A percentile compares a stretch with the other conserved stretches of the same genome.
These are phyloP conservation scores for Malus orientalis DNA, from an alignment of 306 rosid species.

Conservation along the genomic window DNA sequence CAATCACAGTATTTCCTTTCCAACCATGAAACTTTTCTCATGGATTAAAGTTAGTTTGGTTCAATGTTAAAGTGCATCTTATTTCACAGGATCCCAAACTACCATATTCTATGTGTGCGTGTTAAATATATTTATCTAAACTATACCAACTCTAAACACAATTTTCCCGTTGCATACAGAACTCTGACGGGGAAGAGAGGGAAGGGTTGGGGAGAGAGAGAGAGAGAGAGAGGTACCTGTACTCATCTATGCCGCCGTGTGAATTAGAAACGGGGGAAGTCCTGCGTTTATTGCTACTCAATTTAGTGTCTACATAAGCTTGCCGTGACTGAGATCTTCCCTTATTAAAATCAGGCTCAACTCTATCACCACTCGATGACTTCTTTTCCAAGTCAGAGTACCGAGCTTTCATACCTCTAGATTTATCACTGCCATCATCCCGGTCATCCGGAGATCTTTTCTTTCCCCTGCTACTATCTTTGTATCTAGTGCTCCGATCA, in stretches of 20 bases:
- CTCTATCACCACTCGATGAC: constrained; percentile 50
- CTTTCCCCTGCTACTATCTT: constrained; percentile 69
- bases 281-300: constrained; percentile 52
- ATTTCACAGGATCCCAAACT: neutral
- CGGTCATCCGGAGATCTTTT: constrained; percentile 74
- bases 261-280: constrained; percentile 63
- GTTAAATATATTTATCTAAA: neutral
- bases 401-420: constrained; percentile 53
- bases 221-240: constrained; percentile 36
- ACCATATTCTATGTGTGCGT: neutral
- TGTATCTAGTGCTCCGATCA: constrained; percentile 51
- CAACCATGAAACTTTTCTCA: neutral
- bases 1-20: neutral
- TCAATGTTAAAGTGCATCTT: neutral
- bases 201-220: neutral
- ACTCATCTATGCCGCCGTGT: constrained; percentile 54
- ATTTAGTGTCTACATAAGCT: constrained; percentile 42
- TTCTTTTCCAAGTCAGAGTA: constrained; percentile 70
- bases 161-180: neutral
- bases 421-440: constrained; percentile 62
- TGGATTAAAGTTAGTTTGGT: neutral
- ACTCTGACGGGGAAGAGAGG: neutral
- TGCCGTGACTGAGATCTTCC: constrained; percentile 76
- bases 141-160: neutral
- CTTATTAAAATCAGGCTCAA: constrained; percentile 61